These are phyloP conservation scores for Rhynchosporium graminicola DNA, from an alignment of 2,329 filamentous ascomycete genomes.

Conservation along the genomic window DNA sequence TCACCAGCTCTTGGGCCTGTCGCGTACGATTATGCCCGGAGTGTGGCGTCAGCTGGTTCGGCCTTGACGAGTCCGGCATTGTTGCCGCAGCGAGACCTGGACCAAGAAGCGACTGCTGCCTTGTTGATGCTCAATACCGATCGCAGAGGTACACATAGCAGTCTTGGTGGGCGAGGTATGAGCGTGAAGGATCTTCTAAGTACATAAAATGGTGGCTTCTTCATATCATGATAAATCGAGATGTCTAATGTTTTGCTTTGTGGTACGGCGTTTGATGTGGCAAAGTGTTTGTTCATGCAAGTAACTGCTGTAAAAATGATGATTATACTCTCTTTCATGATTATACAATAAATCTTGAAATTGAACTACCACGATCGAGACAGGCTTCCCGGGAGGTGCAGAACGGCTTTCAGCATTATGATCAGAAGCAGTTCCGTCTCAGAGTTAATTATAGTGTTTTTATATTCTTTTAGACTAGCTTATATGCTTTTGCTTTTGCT, in stretches of 20 bases:
- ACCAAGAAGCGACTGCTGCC: constrained; percentile 73
- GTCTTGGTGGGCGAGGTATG: constrained; percentile 48
- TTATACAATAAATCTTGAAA: not conserved
- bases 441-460: no score
- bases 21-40: constrained; percentile 47
- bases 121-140: constrained; percentile 86
- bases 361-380: not conserved
- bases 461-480: no score
- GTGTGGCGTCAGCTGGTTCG: constrained; percentile 45
- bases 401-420: no score
- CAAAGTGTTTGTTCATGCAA: not conserved
- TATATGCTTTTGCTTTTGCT: no score
- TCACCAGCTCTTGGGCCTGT: constrained; percentile 61
- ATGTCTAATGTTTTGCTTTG: not conserved
- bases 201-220: constrained; percentile 40
- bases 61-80: constrained; percentile 60
- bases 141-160: constrained; percentile 45
- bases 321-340: no score
- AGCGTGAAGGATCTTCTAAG: constrained; percentile 58
- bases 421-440: no score
- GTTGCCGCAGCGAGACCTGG: constrained; percentile 56
- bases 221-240: not conserved
- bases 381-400: not conserved
- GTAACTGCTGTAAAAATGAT: not conserved
- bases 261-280: not conserved